These are phyloP conservation scores for Taiwanofungus camphoratus DNA, from an alignment of 1,284 basidiomycete species.

Conservation along the genomic window DNA sequence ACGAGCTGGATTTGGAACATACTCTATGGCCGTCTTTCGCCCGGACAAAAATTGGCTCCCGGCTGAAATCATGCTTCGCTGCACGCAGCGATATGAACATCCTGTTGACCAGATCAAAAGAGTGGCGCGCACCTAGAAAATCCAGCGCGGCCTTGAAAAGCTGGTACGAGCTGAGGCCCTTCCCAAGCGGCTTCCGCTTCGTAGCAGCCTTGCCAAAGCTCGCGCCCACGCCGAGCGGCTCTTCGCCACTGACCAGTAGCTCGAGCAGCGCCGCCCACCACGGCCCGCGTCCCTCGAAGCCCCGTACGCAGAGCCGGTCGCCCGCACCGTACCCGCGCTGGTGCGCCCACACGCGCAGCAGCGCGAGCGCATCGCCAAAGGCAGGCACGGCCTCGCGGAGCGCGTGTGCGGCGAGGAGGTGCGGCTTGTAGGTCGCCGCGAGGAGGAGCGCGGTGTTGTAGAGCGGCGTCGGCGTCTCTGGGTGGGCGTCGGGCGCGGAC, in stretches of 20 bases:
- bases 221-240: slow-evolving; percentile 28
- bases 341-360: slow-evolving; percentile 88
- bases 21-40: slow-evolving; percentile 46
- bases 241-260: slow-evolving; percentile 68
- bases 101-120: not conserved
- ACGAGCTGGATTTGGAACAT: slow-evolving; percentile 7
- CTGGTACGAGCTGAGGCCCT: slow-evolving; percentile 82
- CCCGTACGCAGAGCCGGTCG: slow-evolving; percentile 50
- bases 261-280: slow-evolving; percentile 74
- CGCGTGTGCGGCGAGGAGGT: slow-evolving; percentile 67
- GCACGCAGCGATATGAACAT: too few relatives aligned
- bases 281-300: slow-evolving; percentile 60
- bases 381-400: slow-evolving; percentile 58
- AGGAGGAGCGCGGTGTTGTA: slow-evolving; percentile 80
- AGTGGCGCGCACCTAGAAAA: slow-evolving; percentile 56
- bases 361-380: slow-evolving; percentile 71
- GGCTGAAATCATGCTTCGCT: slow-evolving; percentile 73
- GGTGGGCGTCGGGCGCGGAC: slow-evolving; percentile 14
- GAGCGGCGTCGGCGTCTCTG: slow-evolving; percentile 42
- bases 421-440: slow-evolving; percentile 57
- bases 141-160: slow-evolving; percentile 79
- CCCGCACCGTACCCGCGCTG: slow-evolving; percentile 76
- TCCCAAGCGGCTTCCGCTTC: slow-evolving; percentile 55
- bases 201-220: slow-evolving; percentile 28
- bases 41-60: slow-evolving; percentile 61